Conservation (phyloP, 2,329 filamentous ascomycete genomes). For the Fusarium brevicatenulatum region DNA sequence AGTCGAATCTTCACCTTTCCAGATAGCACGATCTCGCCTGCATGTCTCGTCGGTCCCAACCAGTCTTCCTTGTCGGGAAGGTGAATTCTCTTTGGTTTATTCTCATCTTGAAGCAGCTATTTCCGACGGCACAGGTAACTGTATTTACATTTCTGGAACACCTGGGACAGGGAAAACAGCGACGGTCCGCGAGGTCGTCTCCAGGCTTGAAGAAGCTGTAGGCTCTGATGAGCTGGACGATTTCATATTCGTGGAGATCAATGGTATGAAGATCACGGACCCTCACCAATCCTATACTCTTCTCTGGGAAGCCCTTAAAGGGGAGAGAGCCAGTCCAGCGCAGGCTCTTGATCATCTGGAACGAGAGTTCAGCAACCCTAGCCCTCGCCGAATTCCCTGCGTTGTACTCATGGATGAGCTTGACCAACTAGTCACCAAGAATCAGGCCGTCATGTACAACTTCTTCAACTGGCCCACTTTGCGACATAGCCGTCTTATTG, state of each 20-base stretch:
- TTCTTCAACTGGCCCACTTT: conserved; percentile 99
- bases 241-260: conserved; percentile 99
- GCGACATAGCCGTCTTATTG: conserved; percentile 90
- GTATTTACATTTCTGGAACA: conserved; percentile 99
- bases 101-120: conserved; percentile 95
- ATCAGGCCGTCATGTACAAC: conserved; percentile 99
- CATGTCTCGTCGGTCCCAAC: conserved; percentile 94
- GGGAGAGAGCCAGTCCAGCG: conserved; percentile 88
- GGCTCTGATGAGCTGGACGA: conserved; percentile 92
- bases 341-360: conserved; percentile 93
- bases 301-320: conserved; percentile 95
- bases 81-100: conserved; percentile 92
- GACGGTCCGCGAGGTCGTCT: conserved; percentile 94
- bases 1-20: conserved; percentile 86
- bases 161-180: conserved; percentile 98
- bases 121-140: conserved; percentile 89
- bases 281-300: conserved; percentile 95
- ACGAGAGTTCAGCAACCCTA: conserved; percentile 91
- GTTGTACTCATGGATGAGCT: conserved; percentile 99
- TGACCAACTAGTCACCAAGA: conserved; percentile 96
- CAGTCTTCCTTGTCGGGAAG: conserved; percentile 89
- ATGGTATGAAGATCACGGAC: conserved; percentile 99
- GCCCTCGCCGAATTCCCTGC: conserved; percentile 89
- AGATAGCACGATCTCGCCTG: conserved; percentile 85
- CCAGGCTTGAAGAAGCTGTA: conserved; percentile 88